Conservation (phyloP, 352 stramenopile genomes). For the Peronospora belbahrii region DNA sequence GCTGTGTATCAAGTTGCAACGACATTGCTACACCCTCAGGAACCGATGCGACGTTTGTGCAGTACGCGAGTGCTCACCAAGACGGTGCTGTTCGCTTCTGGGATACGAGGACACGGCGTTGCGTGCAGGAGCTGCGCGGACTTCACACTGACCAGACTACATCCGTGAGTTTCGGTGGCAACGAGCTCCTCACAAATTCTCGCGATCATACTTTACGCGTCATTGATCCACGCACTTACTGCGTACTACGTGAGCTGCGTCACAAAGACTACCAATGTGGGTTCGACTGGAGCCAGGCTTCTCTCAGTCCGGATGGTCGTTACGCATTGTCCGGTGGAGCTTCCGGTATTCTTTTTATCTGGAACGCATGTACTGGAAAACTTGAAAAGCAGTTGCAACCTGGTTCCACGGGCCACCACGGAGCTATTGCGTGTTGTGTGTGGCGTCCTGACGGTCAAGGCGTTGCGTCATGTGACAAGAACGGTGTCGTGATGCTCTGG, state of each 20-base stretch:
- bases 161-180: slow-evolving; percentile 57
- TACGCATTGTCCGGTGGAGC: slow-evolving; percentile 50
- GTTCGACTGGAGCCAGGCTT: slow-evolving; percentile 76
- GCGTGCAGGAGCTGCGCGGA: slow-evolving; percentile 43
- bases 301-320: slow-evolving; percentile 58
- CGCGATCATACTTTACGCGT: slow-evolving; percentile 63
- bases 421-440: slow-evolving; percentile 66
- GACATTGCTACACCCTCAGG: slow-evolving; percentile 47
- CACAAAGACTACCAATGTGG: slow-evolving; percentile 56
- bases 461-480: slow-evolving; percentile 76
- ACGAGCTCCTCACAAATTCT: slow-evolving; percentile 64
- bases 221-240: slow-evolving; percentile 61
- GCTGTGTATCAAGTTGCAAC: slow-evolving; percentile 77
- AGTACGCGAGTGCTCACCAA: slow-evolving; percentile 73
- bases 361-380: slow-evolving; percentile 44
- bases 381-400: slow-evolving; percentile 48
- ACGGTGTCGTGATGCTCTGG: slow-evolving; percentile 73
- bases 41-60: slow-evolving; percentile 31
- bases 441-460: slow-evolving; percentile 60
- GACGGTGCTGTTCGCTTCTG: slow-evolving; percentile 74
- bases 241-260: slow-evolving; percentile 33
- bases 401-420: slow-evolving; percentile 40
- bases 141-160: slow-evolving; percentile 67
- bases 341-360: slow-evolving; percentile 52
- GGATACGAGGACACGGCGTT: slow-evolving; percentile 51